These are phyloP conservation scores for Apiotrichum montevideense DNA, from an alignment of 1,284 basidiomycete species.

Conservation along the genomic window DNA sequence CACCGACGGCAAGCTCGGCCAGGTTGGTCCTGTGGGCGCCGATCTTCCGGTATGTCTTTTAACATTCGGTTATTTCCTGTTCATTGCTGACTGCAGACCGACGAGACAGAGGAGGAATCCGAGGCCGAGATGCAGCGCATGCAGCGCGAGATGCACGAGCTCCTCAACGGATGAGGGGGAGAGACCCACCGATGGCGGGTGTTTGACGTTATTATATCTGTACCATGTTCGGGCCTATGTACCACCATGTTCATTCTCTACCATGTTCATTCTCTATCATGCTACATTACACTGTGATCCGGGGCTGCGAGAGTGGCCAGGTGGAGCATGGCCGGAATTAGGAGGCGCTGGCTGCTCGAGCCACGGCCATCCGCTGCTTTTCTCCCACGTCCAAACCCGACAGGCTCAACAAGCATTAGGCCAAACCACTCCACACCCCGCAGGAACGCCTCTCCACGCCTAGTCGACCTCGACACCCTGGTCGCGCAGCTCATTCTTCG, in stretches of 20 bases:
- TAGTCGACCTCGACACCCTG: conserved; percentile 64
- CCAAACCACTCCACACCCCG: too few species aligned
- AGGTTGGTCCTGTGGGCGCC: conserved; percentile 64
- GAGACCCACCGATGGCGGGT: too few species aligned
- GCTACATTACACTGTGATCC: conserved; percentile 1
- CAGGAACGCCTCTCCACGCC: neutral
- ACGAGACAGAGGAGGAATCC: conserved; percentile 69
- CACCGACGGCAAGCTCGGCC: conserved; percentile 90
- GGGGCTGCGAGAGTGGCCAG: neutral
- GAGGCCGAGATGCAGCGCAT: conserved; percentile 81
- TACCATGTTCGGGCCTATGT: neutral
- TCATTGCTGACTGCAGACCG: conserved; percentile 29
- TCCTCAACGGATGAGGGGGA: conserved; percentile 59
- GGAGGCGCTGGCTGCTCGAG: too few species aligned
- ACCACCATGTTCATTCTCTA: conserved; percentile 1
- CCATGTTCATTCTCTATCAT: conserved; percentile 5
- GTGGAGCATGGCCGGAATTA: too few species aligned
- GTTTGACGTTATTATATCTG: neutral
- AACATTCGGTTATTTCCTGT: too few species aligned
- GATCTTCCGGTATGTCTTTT: conserved; percentile 66
- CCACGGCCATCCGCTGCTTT: too few species aligned
- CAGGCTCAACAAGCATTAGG: too few species aligned
- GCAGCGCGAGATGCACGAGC: conserved; percentile 73
- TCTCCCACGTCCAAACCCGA: too few species aligned
- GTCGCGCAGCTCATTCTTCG: conserved; percentile 62